phyloP scores from a whole-genome alignment of 441 rosid species.

The Raphanus hybrid region DNA sequence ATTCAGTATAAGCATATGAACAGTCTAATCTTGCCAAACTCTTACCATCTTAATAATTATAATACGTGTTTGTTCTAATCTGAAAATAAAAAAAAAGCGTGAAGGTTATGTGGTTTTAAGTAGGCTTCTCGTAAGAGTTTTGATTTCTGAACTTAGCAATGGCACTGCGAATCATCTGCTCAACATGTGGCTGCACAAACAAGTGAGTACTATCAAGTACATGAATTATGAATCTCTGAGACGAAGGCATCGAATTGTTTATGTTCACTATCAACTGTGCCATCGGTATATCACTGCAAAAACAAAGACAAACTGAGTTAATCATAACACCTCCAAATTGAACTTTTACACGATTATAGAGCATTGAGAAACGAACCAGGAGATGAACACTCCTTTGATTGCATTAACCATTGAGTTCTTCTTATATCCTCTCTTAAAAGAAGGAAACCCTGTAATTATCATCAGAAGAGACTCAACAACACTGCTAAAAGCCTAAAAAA shows the following conservation, averaged over 20 bases:
- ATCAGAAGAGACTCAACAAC: not conserved
- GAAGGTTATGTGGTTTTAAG: conserved; percentile 44
- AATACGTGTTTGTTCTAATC: not conserved
- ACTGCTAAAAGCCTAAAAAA: no score
- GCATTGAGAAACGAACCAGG: conserved; percentile 50
- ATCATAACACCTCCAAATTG: not conserved
- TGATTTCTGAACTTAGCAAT: conserved; percentile 80
- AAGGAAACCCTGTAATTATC: not conserved
- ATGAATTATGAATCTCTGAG: conserved; percentile 84
- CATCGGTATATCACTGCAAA: conserved; percentile 82
- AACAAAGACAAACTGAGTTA: not conserved
- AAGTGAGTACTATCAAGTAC: conserved; percentile 68
- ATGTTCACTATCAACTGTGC: conserved; percentile 78
- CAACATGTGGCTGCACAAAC: conserved; percentile 79
- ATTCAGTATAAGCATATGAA: not conserved
- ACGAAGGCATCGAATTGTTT: conserved; percentile 67
- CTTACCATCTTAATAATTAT: not conserved
- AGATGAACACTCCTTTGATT: conserved; percentile 79
- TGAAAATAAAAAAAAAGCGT: conserved; percentile 45
- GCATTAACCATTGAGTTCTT: conserved; percentile 71
- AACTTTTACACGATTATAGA: not conserved
- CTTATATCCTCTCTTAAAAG: not conserved
- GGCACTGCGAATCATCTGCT: conserved; percentile 72
- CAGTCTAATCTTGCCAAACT: conserved; percentile 8
- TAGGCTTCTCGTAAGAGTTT: conserved; percentile 87